phyloP scores from a whole-genome alignment of 2,329 filamentous ascomycete genomes.

The Fusarium temperatum region DNA sequence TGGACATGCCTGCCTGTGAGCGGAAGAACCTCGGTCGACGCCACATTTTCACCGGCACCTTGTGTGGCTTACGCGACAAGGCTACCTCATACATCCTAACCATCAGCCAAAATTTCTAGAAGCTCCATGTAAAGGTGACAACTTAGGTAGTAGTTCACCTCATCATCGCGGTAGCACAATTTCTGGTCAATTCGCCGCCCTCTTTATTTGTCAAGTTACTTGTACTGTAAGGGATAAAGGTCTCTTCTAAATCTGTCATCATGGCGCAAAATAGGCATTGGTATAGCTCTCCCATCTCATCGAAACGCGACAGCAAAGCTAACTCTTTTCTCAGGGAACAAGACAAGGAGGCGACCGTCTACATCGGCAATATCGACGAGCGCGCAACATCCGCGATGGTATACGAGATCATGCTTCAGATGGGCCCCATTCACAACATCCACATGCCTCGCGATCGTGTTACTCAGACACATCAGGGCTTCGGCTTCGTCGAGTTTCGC shows the following conservation, averaged over 20 bases:
- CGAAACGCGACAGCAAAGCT: constrained; percentile 20
- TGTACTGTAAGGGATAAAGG: background rate
- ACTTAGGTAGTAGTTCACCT: constrained; percentile 1
- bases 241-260: constrained; percentile 43
- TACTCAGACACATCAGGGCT: constrained; percentile 95
- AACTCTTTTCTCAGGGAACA: constrained; percentile 75
- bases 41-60: background rate
- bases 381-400: constrained; percentile 89
- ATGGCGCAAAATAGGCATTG: constrained; percentile 81
- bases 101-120: constrained; percentile 41
- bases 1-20: background rate
- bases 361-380: constrained; percentile 98
- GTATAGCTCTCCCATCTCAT: constrained; percentile 54
- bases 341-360: constrained; percentile 97
- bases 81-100: constrained; percentile 22
- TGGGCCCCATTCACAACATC: constrained; percentile 96
- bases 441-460: constrained; percentile 98
- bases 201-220: background rate
- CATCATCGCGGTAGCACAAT: background rate
- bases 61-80: constrained; percentile 28
- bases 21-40: constrained; percentile 46
- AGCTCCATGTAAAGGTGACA: constrained; percentile 24
- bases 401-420: constrained; percentile 98
- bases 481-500: constrained; percentile 98
- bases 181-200: background rate